Evolutionary conservation across 2,329 filamentous ascomycete genomes (phyloP).

Genomic region (Fusarium sp.): DNA sequence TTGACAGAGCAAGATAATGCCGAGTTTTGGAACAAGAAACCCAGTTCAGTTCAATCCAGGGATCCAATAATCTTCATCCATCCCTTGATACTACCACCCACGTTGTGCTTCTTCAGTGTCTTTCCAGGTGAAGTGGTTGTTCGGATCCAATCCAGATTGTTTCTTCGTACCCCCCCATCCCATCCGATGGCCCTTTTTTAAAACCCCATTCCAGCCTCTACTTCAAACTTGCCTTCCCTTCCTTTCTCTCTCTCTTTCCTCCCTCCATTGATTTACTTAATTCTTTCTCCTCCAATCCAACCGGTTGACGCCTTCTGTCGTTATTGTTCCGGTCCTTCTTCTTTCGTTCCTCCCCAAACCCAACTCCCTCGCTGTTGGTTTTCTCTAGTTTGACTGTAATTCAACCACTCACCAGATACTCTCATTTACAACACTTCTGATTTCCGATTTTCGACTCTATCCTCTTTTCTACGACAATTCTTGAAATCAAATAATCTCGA

Average conservation of each 20-base stretch:
- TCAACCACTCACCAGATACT: constrained; percentile 29
- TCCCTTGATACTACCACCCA: constrained; percentile 30
- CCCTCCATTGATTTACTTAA: constrained; percentile 26
- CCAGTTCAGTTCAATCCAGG: constrained; percentile 1
- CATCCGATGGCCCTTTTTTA: constrained; percentile 27
- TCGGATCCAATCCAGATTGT: constrained; percentile 10
- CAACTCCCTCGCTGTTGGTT: constrained; percentile 54
- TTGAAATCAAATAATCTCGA: constrained; percentile 24
- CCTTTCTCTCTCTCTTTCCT: constrained; percentile 36
- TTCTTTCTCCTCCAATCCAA: constrained; percentile 35
- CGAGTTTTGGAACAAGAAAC: constrained; percentile 7
- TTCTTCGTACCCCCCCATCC: constrained; percentile 3
- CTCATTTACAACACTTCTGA: constrained; percentile 32
- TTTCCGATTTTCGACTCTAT: constrained; percentile 11
- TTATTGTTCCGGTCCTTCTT: constrained; percentile 34
- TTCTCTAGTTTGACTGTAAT: constrained; percentile 43
- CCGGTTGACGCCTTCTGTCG: constrained; percentile 30
- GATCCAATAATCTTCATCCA: constrained; percentile 25
- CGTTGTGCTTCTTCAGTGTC: not conserved
- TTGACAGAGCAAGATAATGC: constrained; percentile 8
- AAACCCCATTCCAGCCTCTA: constrained; percentile 43
- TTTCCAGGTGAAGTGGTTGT: not conserved
- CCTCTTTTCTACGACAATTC: constrained; percentile 13
- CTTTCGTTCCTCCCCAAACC: constrained; percentile 41
- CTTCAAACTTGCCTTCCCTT: constrained; percentile 29